phyloP scores from a whole-genome alignment of 2,329 filamentous ascomycete species.

The Calonectria pseudoturangicola region DNA sequence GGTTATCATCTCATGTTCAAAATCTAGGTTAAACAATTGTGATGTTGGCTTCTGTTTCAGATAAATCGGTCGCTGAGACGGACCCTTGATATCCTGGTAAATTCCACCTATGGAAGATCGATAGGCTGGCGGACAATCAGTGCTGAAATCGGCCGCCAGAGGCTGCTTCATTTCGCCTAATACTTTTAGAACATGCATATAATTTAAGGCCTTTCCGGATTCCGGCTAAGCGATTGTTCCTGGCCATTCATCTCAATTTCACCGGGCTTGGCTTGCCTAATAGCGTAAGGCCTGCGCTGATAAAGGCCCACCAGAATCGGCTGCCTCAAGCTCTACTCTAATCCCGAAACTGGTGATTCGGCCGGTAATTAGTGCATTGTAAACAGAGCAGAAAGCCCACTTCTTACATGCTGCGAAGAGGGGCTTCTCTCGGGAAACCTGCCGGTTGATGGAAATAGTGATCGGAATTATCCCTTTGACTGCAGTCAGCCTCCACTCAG shows the following conservation, averaged over 20 bases:
- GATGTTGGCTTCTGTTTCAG: slow-evolving; percentile 3
- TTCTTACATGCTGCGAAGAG: not conserved
- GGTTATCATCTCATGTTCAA: slow-evolving; percentile 6
- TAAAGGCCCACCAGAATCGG: not conserved
- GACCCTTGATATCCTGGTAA: slow-evolving; percentile 14
- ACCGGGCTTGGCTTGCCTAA: slow-evolving; percentile 12
- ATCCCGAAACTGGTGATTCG: slow-evolving; percentile 1
- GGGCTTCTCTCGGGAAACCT: not conserved
- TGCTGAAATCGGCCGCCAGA: slow-evolving; percentile 1
- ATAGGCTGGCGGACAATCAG: not conserved
- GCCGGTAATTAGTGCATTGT: not conserved
- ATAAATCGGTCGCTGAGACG: slow-evolving; percentile 9
- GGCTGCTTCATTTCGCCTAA: slow-evolving; percentile 8
- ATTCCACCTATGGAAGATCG: slow-evolving; percentile 12
- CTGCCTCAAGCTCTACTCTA: not conserved
- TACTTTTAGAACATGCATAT: slow-evolving; percentile 13
- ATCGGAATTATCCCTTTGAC: not conserved
- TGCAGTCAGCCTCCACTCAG: not conserved
- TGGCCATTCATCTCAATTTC: not conserved
- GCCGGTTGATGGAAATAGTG: slow-evolving; percentile 5
- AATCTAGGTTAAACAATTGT: not conserved
- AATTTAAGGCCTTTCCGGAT: slow-evolving; percentile 9
- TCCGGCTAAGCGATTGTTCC: slow-evolving; percentile 1
- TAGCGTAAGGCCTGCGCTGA: not conserved
- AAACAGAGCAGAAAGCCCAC: slow-evolving; percentile 2